Evolutionary conservation across 2,329 filamentous ascomycete species (phyloP), one percentile per base, ranked within the genome.

Genomic region (Aureobasidium uvarum): DNA sequence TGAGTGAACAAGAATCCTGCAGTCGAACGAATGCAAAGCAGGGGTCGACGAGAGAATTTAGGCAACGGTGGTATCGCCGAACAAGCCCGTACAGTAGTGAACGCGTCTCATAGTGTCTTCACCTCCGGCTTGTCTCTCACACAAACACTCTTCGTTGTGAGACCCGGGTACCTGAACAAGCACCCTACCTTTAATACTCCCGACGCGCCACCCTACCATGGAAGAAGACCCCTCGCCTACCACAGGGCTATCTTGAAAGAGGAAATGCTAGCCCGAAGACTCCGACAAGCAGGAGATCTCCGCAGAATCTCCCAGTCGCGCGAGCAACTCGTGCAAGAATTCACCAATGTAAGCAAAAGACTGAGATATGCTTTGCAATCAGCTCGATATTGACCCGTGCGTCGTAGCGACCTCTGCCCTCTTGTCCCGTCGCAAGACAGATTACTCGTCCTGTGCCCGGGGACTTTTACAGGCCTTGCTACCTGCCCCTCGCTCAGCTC

Each of bases 381-480:
- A n/a, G 8, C 23, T 11, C 33, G 20, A 41, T 33, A 28, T 36
- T 55, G 20, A 55, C 52, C 14, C 18, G n/a, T n/a, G 23, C 41
- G 8, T 18, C 36, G 51, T 41, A 55, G 52, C 52, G 36, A 25
- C 52, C 52, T n/a, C 7, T 28, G 20, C 52, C 52, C 3, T 41
- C 6, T 41, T 18, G 13, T 28, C 52, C 36, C 11, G 52, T 23
- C 3, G 20, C 13, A 7, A 41, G 36, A n/a, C 31, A 39, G 28
- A 5, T 41, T n/a, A 5, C 52, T 25, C 33, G 33, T 41, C 52
- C 52, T 25, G 36, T 39, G 14, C 33, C 36, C 36, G 55, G 18
- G 23, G 56, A 69, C 23, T 62, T 69, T 8, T 72, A 72, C 51
- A 67, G 70, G 28, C 70, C 71, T 25, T 71, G 64, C 52, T 66